phyloP scores from a whole-genome alignment of 179 eudicot species.

The Sideroxylon spinosum region DNA sequence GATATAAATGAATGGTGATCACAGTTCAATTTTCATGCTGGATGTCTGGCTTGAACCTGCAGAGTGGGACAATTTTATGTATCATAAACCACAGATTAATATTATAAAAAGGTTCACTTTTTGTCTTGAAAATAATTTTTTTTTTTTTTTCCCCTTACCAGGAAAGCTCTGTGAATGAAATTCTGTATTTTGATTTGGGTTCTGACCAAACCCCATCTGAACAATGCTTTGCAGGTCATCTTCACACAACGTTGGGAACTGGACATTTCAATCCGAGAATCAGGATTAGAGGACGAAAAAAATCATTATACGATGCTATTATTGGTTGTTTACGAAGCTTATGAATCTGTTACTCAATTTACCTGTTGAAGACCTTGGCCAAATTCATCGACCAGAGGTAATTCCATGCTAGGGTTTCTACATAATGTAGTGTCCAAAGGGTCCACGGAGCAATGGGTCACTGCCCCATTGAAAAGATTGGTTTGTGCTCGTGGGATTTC shows the following conservation, averaged over 20 bases:
- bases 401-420: slow-evolving; percentile 40
- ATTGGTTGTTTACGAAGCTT: neutral
- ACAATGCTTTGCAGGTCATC: slow-evolving; percentile 73
- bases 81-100: neutral
- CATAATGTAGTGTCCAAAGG: slow-evolving; percentile 25
- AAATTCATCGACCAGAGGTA: slow-evolving; percentile 44
- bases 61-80: slow-evolving; percentile 21
- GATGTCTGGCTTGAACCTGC: slow-evolving; percentile 49
- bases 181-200: slow-evolving; percentile 20
- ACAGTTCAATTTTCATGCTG: slow-evolving; percentile 61
- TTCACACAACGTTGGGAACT: slow-evolving; percentile 54
- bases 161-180: slow-evolving; percentile 33
- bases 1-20: slow-evolving; percentile 35
- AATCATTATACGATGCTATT: neutral
- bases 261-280: slow-evolving; percentile 10
- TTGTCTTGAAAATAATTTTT: neutral
- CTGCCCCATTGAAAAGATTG: slow-evolving; percentile 24
- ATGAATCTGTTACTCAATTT: slow-evolving; percentile 1
- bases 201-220: slow-evolving; percentile 54
- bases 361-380: slow-evolving; percentile 52
- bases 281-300: neutral
- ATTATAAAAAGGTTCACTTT: neutral
- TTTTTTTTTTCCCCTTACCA: slow-evolving; percentile 21
- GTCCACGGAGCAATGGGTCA: slow-evolving; percentile 35
- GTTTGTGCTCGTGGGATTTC: slow-evolving; percentile 33